These are phyloP conservation scores for Mycena indigotica DNA, from an alignment of 768 basidiomycete species.

Conservation along the genomic window DNA sequence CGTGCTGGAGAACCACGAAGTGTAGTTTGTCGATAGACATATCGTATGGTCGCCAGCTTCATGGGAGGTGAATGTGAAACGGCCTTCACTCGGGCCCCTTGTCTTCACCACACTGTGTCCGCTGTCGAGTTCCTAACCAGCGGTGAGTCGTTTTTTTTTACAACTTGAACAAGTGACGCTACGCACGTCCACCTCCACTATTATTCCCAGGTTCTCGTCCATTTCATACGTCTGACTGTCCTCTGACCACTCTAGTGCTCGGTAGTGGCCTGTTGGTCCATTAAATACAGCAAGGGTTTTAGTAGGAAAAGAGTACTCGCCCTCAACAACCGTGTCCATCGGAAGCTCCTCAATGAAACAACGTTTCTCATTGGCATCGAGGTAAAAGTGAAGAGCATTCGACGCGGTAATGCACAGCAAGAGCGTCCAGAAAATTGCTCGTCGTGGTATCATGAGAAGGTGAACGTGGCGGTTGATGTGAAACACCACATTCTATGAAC, in stretches of 20 bases:
- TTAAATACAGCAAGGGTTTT: conserved; percentile 1
- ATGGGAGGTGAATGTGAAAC: conserved; percentile 97
- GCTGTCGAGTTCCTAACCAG: conserved; percentile 79
- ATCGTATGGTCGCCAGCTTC: conserved; percentile 97
- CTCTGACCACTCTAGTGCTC: conserved; percentile 90
- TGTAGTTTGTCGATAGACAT: conserved; percentile 91
- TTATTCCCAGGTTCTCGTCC: conserved; percentile 81
- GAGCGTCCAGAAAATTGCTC: conserved; percentile 35
- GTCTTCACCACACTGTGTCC: conserved; percentile 84
- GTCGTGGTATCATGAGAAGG: conserved; percentile 25
- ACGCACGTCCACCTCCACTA: conserved; percentile 88
- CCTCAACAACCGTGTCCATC: conserved; percentile 92
- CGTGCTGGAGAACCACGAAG: conserved; percentile 81
- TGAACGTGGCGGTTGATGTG: conserved; percentile 11
- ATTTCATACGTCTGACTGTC: conserved; percentile 62
- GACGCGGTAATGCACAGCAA: conserved; percentile 45
- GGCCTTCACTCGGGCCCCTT: conserved; percentile 85
- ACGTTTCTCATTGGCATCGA: conserved; percentile 89
- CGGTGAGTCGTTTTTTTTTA: conserved; percentile 2
- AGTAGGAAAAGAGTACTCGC: conserved; percentile 40
- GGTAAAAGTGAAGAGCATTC: conserved; percentile 92
- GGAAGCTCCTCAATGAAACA: conserved; percentile 98
- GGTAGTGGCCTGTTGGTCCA: conserved; percentile 77
- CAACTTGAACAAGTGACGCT: too few relatives aligned
- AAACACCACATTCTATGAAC: neutral